Conservation (phyloP, 2,329 filamentous ascomycete species). For the Aureobasidium pullulans region DNA sequence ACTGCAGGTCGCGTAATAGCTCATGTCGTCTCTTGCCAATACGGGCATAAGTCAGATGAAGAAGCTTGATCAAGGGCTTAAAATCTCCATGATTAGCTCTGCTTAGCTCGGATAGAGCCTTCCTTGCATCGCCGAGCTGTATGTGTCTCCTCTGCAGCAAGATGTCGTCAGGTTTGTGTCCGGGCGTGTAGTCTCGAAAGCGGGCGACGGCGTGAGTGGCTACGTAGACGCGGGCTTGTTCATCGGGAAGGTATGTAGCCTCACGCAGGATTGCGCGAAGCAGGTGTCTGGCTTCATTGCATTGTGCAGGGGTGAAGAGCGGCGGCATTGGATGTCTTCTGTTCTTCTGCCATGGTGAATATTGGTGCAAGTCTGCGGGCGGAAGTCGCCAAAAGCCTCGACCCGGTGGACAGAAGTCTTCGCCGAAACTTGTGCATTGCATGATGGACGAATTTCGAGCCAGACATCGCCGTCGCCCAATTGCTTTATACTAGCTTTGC, state of each 20-base stretch:
- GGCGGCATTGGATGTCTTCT: not conserved
- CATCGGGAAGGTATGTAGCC: slow-evolving; percentile 54
- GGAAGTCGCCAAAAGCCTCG: not conserved
- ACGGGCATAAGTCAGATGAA: slow-evolving; percentile 51
- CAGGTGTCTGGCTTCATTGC: slow-evolving; percentile 34
- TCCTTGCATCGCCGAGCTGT: slow-evolving; percentile 28
- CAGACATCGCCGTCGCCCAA: not conserved
- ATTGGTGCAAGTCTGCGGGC: not conserved
- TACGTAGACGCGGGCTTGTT: slow-evolving; percentile 44
- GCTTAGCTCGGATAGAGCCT: slow-evolving; percentile 37
- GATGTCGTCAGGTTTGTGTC: slow-evolving; percentile 16
- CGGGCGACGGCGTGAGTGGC: slow-evolving; percentile 40
- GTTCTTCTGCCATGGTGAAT: not conserved
- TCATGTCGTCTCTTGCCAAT: slow-evolving; percentile 45
- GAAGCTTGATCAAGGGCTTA: slow-evolving; percentile 43
- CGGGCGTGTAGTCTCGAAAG: slow-evolving; percentile 38
- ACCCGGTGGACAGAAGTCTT: slow-evolving; percentile 9
- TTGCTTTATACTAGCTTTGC: not conserved
- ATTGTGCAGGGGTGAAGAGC: slow-evolving; percentile 1
- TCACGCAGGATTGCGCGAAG: slow-evolving; percentile 52
- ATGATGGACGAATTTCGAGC: slow-evolving; percentile 6
- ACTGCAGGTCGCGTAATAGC: slow-evolving; percentile 33
- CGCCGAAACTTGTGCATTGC: not conserved
- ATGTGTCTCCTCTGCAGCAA: not conserved
- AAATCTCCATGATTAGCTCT: slow-evolving; percentile 52